These are phyloP conservation scores for Rhodamnia argentea DNA, from an alignment of 345 rosid genomes.

Conservation along the genomic window DNA sequence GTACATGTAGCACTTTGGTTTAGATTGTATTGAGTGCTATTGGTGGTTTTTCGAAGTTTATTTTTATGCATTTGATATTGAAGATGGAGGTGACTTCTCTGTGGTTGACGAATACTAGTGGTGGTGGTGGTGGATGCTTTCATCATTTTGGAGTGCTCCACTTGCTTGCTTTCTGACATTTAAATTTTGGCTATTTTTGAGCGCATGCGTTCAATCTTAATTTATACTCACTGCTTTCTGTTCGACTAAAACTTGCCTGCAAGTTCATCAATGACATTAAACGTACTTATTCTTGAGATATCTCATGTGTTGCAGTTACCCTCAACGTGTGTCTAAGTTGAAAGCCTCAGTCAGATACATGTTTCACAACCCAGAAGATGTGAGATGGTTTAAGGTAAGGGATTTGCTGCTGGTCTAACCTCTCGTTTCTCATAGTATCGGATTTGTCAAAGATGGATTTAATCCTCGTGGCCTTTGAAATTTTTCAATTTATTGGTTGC, in stretches of 20 bases:
- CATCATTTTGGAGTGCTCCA: neutral
- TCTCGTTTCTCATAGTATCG: neutral
- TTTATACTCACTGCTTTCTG: neutral
- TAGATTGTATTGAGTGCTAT: neutral
- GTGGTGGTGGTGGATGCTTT: neutral
- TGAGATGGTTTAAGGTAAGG: slow-evolving; percentile 90
- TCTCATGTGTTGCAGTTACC: slow-evolving; percentile 48
- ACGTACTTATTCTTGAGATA: neutral
- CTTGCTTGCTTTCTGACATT: neutral
- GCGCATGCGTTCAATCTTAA: neutral
- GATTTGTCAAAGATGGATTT: neutral
- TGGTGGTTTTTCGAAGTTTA: neutral
- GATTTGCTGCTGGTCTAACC: neutral
- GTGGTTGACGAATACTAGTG: neutral
- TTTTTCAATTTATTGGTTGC: slow-evolving; percentile 7
- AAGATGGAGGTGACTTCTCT: neutral
- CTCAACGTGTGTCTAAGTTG: slow-evolving; percentile 78
- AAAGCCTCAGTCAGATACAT: slow-evolving; percentile 80
- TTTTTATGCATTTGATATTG: neutral
- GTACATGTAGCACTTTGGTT: neutral
- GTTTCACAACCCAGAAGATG: slow-evolving; percentile 96
- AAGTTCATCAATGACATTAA: neutral
- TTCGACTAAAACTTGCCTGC: neutral
- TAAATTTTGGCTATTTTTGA: neutral
- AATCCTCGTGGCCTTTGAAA: neutral